Evolutionary conservation across 139 green algal species (phyloP), one percentile per base, ranked within the genome.

Genomic region (Tetradesmus obliquus): DNA sequence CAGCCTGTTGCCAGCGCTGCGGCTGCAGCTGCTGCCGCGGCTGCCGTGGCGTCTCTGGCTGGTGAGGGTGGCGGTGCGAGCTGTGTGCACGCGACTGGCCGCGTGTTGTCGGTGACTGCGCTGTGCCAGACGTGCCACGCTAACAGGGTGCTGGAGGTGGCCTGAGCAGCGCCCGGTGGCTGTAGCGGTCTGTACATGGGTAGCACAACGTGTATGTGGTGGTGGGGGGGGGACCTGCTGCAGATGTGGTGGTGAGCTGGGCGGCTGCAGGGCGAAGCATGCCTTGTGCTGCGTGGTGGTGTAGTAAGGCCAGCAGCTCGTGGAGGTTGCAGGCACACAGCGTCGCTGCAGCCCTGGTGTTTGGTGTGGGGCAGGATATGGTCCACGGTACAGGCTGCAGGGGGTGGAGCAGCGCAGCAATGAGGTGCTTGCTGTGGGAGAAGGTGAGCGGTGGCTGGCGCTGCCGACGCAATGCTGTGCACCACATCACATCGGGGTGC

Each of bases 91-190:
- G 51, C 58, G 7, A 85, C 92, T 57, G 88, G 88, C 55, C 92
- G 76, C 6, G 83, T 95, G 76, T 91, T 93, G 62, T 93, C 76
- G 17, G 94, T 96, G 57, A 95, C 91, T 12, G 94, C 93, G 24
- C 55, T 96, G 84, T 96, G 94, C 82, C 94, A 96, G 90, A 90
- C 90, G 24, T 96, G 94, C 90, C 94, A 96, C 90, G 90, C 92
- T 9, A 95, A 95, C 91, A 22, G 92, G 54, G 54, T 92, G 58
- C 62, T 95, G 69, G 92, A 92, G 91, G 93, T 94, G 74, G 90
- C 87, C 3, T 92, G 20, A 90, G 54, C 55, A 20, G 62, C 62
- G 9, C 10, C 10, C 19, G 62, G 62, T 10, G 10, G 62, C 32
- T 45, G 10, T 17, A 22, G 62, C 4, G 62, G 19, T 72, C 10